These are phyloP conservation scores for Sphaerulina populicola DNA, from an alignment of 2,329 filamentous ascomycete genomes.

Conservation along the genomic window DNA sequence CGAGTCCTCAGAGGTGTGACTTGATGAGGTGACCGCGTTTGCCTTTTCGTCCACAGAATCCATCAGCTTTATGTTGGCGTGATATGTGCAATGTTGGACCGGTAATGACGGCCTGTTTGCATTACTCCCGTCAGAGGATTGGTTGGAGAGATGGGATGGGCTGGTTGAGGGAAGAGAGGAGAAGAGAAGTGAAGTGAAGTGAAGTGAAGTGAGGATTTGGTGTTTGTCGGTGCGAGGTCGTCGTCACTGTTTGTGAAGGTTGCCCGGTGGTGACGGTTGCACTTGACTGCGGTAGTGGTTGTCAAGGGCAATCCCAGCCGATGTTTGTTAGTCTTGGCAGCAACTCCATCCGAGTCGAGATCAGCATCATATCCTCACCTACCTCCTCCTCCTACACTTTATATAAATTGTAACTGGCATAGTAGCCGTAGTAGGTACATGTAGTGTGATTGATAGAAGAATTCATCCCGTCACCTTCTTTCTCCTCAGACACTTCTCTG, in stretches of 20 bases:
- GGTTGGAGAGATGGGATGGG: background rate
- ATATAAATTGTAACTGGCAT: too few species aligned
- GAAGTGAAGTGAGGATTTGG: too few species aligned
- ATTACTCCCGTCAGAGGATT: background rate
- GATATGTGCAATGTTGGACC: background rate
- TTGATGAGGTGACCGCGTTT: conserved; percentile 8
- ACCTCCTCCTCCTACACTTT: too few species aligned
- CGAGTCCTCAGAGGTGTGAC: conserved; percentile 2
- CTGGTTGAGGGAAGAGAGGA: background rate
- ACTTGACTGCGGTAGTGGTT: background rate
- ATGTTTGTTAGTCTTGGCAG: background rate
- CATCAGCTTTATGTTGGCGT: conserved; percentile 3
- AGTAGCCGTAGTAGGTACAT: too few species aligned
- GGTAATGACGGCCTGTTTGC: background rate
- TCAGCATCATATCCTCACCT: too few species aligned
- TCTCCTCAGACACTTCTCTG: background rate
- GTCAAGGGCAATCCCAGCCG: background rate
- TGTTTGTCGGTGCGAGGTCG: background rate
- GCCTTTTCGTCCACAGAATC: conserved; percentile 15
- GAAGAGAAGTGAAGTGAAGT: too few species aligned
- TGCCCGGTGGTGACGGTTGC: background rate
- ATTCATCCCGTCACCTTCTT: background rate
- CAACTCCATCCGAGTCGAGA: background rate
- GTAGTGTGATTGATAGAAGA: background rate
- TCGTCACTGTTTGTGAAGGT: background rate